Percentiles rank a stretch among this genome's conserved stretches.
Conservation (phyloP, 208 protist genomes). For the Angomonas deanei region DNA sequence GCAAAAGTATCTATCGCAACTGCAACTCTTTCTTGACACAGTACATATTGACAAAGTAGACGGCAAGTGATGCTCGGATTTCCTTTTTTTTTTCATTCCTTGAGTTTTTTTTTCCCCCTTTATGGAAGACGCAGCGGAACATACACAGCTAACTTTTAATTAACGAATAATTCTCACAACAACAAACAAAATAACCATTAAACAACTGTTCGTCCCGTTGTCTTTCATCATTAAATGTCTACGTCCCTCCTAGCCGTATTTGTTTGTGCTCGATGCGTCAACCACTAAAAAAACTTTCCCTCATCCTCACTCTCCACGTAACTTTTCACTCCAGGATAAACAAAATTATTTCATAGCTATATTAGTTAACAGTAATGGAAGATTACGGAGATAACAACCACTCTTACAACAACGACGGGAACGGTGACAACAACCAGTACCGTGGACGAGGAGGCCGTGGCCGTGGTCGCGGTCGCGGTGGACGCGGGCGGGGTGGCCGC, state of each 20-base stretch:
- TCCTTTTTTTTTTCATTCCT: conserved; percentile 7
- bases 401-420: not conserved
- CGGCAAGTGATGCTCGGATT: not conserved
- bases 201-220: no score
- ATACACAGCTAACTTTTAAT: no score
- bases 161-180: no score
- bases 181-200: no score
- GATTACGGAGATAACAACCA: not conserved
- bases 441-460: conserved; percentile 4
- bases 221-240: no score
- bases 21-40: conserved; percentile 7
- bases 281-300: no score
- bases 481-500: conserved; percentile 6
- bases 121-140: not conserved
- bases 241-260: no score
- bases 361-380: conserved; percentile 1
- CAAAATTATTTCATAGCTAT: not conserved
- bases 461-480: conserved; percentile 13
- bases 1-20: not conserved
- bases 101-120: not conserved
- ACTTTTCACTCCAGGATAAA: not conserved
- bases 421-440: not conserved
- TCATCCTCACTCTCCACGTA: not conserved
- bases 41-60: not conserved
- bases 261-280: no score